Evolutionary conservation across 2,329 filamentous ascomycete genomes (phyloP).

Genomic region (Achaetomium macrosporum): DNA sequence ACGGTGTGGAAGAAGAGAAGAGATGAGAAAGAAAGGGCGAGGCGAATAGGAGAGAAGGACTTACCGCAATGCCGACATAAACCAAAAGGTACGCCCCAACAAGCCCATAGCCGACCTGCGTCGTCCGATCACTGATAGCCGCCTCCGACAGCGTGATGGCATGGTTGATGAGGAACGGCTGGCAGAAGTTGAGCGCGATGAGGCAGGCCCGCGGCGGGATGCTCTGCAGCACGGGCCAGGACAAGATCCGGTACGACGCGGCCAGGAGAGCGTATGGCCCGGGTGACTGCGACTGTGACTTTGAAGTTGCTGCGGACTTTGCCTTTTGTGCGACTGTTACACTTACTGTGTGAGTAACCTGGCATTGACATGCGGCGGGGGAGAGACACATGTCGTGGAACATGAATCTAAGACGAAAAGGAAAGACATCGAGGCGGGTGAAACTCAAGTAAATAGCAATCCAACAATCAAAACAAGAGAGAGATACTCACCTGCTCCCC

Average conservation of each 20-base stretch:
- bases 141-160: conserved; percentile 30
- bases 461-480: neutral
- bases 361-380: neutral
- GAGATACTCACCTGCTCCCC: conserved; percentile 14
- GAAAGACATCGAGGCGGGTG: neutral
- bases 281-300: too few relatives aligned
- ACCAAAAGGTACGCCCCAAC: conserved; percentile 37
- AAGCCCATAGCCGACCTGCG: conserved; percentile 32
- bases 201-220: conserved; percentile 35
- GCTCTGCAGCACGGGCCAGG: conserved; percentile 28
- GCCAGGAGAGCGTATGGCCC: conserved; percentile 22
- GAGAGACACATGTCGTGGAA: neutral
- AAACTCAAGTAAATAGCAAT: neutral
- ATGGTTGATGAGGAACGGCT: conserved; percentile 40
- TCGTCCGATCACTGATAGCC: conserved; percentile 23
- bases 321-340: conserved; percentile 18
- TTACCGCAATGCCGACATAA: conserved; percentile 38
- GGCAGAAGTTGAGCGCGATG: conserved; percentile 38
- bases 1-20: neutral
- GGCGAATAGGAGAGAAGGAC: conserved; percentile 3
- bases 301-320: neutral
- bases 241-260: conserved; percentile 27
- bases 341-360: neutral
- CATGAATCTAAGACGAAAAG: neutral
- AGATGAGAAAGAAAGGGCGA: neutral